Evolutionary conservation across 2,329 filamentous ascomycete genomes (phyloP).

Genomic region (Aspergillus alliaceus): DNA sequence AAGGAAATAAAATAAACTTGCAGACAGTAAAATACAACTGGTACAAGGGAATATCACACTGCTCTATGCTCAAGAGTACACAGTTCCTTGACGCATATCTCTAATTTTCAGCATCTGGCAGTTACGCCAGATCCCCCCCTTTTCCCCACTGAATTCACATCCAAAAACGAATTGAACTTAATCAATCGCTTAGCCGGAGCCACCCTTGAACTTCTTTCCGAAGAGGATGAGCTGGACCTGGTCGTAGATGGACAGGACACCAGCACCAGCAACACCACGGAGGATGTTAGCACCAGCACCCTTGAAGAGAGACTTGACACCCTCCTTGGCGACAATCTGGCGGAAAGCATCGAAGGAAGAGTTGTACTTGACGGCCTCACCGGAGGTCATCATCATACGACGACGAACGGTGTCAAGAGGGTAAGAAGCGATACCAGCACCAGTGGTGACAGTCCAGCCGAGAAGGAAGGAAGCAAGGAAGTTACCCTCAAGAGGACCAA

Average conservation of each 20-base stretch:
- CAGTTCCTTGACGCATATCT: slow-evolving; percentile 45
- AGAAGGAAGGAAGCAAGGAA: slow-evolving; percentile 99
- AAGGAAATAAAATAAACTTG: slow-evolving; percentile 43
- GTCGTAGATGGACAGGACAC: slow-evolving; percentile 99
- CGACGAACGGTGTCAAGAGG: slow-evolving; percentile 99
- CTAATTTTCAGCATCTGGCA: slow-evolving; percentile 30
- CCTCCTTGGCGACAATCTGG: slow-evolving; percentile 96
- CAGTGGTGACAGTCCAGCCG: slow-evolving; percentile 98
- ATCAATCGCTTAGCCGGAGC: slow-evolving; percentile 19
- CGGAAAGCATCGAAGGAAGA: slow-evolving; percentile 90
- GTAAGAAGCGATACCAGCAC: slow-evolving; percentile 99
- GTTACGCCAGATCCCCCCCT: slow-evolving; percentile 30
- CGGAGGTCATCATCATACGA: slow-evolving; percentile 99
- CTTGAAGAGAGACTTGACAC: slow-evolving; percentile 99
- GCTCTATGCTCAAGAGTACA: slow-evolving; percentile 47
- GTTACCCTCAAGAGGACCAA: slow-evolving; percentile 90
- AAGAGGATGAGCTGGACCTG: slow-evolving; percentile 99
- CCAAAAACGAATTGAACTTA: slow-evolving; percentile 16
- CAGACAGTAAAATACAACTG: slow-evolving; percentile 52
- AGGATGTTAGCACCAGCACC: slow-evolving; percentile 99
- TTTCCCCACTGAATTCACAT: slow-evolving; percentile 21
- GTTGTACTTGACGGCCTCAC: slow-evolving; percentile 98
- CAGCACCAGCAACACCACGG: slow-evolving; percentile 99
- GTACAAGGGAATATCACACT: slow-evolving; percentile 44
- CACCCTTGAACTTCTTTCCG: slow-evolving; percentile 82